Evolutionary conservation across 176 grass and related monocot species (phyloP).

Genomic region (Chrysopogon serrulatus): DNA sequence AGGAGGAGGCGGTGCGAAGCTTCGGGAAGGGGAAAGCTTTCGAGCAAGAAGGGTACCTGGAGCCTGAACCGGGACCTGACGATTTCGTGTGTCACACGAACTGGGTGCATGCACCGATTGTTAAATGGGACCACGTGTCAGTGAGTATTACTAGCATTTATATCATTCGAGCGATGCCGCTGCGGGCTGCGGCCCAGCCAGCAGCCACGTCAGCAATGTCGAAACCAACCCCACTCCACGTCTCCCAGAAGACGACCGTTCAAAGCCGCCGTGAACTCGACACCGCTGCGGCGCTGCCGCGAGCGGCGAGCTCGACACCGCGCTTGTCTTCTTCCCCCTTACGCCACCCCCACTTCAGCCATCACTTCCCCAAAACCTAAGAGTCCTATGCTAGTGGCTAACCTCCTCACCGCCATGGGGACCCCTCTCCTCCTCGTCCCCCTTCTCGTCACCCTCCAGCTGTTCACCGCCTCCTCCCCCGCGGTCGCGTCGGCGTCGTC

Average conservation of each 20-base stretch:
- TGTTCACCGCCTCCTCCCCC: slow-evolving; percentile 8
- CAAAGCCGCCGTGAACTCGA: no score
- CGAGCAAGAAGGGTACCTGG: neutral
- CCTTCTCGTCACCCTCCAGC: slow-evolving; percentile 24
- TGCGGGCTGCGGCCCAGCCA: no score
- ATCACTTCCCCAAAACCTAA: neutral
- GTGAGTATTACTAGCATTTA: neutral
- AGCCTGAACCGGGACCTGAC: neutral
- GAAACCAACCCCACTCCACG: neutral
- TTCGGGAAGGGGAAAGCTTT: slow-evolving; percentile 27
- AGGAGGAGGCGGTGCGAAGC: neutral
- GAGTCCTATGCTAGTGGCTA: neutral
- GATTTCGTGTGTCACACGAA: neutral
- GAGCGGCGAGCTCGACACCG: slow-evolving; percentile 14
- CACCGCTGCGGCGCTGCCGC: no score
- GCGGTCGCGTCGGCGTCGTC: slow-evolving; percentile 10
- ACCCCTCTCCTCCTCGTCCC: slow-evolving; percentile 7
- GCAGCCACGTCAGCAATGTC: no score
- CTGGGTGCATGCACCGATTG: neutral
- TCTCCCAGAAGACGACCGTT: neutral
- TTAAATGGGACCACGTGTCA: neutral
- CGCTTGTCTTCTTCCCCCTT: slow-evolving; percentile 13
- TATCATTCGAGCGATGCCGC: no score
- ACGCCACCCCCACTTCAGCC: neutral
- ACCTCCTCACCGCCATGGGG: slow-evolving; percentile 17